Evolutionary conservation across 2,329 filamentous ascomycete genomes (phyloP).

Genomic region (Paraphaeosphaeria sporulosa): DNA sequence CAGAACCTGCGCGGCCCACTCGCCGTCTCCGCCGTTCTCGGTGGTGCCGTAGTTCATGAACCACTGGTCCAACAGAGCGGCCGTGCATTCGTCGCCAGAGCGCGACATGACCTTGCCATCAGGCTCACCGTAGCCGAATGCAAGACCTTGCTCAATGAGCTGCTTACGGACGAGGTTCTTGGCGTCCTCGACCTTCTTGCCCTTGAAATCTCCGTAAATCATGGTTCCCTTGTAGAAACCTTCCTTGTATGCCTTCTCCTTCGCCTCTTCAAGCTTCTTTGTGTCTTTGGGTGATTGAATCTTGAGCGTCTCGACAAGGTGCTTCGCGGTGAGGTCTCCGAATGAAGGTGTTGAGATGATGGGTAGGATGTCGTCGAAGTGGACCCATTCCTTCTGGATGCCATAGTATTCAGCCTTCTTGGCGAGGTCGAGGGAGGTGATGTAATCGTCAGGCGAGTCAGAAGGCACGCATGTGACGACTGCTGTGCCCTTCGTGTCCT

Average conservation of each 20-base stretch:
- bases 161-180: conserved; percentile 85
- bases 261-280: conserved; percentile 89
- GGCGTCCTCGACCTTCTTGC: conserved; percentile 82
- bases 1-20: conserved; percentile 76
- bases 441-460: conserved; percentile 94
- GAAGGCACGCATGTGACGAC: conserved; percentile 96
- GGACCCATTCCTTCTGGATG: conserved; percentile 96
- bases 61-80: conserved; percentile 94
- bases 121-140: conserved; percentile 93
- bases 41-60: conserved; percentile 87
- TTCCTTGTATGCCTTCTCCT: conserved; percentile 96
- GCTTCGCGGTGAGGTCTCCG: conserved; percentile 82
- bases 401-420: conserved; percentile 96
- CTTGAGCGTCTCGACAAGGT: conserved; percentile 89
- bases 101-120: conserved; percentile 87
- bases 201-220: conserved; percentile 86
- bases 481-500: conserved; percentile 92
- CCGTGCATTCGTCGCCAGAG: conserved; percentile 91
- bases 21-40: conserved; percentile 70
- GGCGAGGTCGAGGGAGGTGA: conserved; percentile 82
- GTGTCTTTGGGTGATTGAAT: conserved; percentile 96
- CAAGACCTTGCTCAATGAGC: conserved; percentile 77
- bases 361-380: conserved; percentile 80
- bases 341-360: conserved; percentile 81
- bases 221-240: conserved; percentile 96